phyloP scores from a whole-genome alignment of 2,329 filamentous ascomycete species.

The Cladobotryum protrusum region DNA sequence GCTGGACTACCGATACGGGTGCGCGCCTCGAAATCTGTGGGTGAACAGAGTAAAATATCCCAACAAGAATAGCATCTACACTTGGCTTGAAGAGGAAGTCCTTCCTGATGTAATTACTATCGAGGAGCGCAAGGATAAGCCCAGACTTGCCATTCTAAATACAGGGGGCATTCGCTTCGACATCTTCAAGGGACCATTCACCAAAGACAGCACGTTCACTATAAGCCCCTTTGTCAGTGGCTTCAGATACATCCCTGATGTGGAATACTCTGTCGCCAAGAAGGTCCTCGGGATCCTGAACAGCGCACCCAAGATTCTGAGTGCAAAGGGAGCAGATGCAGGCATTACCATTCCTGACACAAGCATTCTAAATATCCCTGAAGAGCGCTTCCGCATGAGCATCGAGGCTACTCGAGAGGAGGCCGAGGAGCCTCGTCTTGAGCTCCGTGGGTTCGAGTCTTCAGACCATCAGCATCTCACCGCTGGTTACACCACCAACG shows the following conservation, averaged over 20 bases:
- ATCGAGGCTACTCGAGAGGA: slow-evolving; percentile 7
- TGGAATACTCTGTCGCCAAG: slow-evolving; percentile 70
- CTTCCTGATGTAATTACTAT: slow-evolving; percentile 61
- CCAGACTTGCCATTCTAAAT: slow-evolving; percentile 73
- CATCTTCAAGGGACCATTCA: slow-evolving; percentile 88
- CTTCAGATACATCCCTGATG: slow-evolving; percentile 70
- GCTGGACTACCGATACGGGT: slow-evolving; percentile 73
- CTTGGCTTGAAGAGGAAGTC: slow-evolving; percentile 70
- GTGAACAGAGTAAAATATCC: slow-evolving; percentile 73
- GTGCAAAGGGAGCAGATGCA: slow-evolving; percentile 14
- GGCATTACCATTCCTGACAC: slow-evolving; percentile 28
- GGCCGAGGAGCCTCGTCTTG: slow-evolving; percentile 22
- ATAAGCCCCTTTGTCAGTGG: slow-evolving; percentile 82
- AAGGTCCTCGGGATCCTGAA: slow-evolving; percentile 60
- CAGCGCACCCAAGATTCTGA: slow-evolving; percentile 44
- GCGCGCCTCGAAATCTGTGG: slow-evolving; percentile 75
- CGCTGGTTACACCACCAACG: slow-evolving; percentile 78
- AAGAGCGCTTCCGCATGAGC: slow-evolving; percentile 29
- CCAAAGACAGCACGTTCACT: slow-evolving; percentile 77
- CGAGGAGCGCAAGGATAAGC: slow-evolving; percentile 49
- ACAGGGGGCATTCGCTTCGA: slow-evolving; percentile 92
- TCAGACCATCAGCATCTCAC: slow-evolving; percentile 37
- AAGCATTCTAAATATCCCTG: slow-evolving; percentile 44
- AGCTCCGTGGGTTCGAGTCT: slow-evolving; percentile 22
- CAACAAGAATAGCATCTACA: slow-evolving; percentile 67